A percentile compares a stretch with the other conserved stretches of the same genome.
Evolutionary conservation across 495 filamentous ascomycete genomes (phyloP).

Genomic region (Bathelium albidoporum): DNA sequence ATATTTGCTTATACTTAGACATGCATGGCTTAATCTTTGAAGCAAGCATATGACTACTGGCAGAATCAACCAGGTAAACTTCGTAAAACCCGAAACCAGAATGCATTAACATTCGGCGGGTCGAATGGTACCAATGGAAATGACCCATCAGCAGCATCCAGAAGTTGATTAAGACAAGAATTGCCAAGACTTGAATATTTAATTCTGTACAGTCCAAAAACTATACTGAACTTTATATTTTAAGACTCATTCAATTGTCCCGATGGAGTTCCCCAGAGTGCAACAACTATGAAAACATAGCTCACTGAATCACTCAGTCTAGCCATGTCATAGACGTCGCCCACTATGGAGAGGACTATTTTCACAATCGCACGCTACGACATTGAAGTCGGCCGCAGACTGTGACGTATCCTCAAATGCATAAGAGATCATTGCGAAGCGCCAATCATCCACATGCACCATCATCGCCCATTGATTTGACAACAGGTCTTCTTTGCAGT

Average conservation of each 20-base stretch:
- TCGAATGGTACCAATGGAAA: neutral
- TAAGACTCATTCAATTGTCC: constrained; percentile 38
- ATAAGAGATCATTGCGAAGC: neutral
- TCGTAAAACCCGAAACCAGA: constrained; percentile 25
- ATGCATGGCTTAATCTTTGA: constrained; percentile 68
- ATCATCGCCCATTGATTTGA: too few species aligned
- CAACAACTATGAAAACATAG: neutral
- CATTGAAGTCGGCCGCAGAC: neutral
- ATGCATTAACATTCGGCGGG: neutral
- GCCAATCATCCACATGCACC: constrained; percentile 29
- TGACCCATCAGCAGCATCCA: neutral
- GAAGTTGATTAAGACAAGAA: neutral
- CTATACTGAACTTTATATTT: neutral
- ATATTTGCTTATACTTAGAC: constrained; percentile 62
- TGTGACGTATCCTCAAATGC: neutral
- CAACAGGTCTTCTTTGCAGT: too few species aligned
- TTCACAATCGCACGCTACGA: neutral
- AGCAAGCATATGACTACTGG: constrained; percentile 64
- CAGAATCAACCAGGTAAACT: constrained; percentile 63
- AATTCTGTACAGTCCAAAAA: neutral
- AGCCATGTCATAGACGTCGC: neutral
- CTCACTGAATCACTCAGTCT: neutral
- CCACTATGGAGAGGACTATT: neutral
- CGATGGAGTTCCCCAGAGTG: constrained; percentile 36
- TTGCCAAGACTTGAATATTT: constrained; percentile 18